Conservation (phyloP, 192 early-diverging fungal species). For the Podochytrium sp. region DNA sequence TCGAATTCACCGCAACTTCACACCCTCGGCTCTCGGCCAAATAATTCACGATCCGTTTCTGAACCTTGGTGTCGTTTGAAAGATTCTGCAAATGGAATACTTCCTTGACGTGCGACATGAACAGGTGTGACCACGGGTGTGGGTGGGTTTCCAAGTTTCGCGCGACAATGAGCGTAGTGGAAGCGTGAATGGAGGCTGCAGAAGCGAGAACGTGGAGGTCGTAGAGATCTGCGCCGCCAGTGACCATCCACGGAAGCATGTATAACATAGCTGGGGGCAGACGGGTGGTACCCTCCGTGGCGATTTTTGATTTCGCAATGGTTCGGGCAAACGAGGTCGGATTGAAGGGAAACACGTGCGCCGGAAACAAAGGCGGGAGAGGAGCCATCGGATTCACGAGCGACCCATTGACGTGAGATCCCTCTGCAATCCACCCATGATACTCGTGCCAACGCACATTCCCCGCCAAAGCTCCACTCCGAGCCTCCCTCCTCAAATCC, state of each 20-base stretch:
- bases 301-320: neutral
- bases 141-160: slow-evolving; percentile 13
- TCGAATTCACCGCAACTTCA: slow-evolving; percentile 11
- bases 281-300: neutral
- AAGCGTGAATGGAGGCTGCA: neutral
- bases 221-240: slow-evolving; percentile 44
- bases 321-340: neutral
- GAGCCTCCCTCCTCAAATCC: neutral
- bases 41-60: slow-evolving; percentile 32
- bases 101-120: slow-evolving; percentile 23
- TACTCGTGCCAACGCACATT: neutral
- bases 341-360: slow-evolving; percentile 31
- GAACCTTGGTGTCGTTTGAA: slow-evolving; percentile 31
- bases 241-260: slow-evolving; percentile 46
- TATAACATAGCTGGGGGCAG: slow-evolving; percentile 27
- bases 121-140: slow-evolving; percentile 36
- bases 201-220: slow-evolving; percentile 30
- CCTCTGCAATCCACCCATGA: neutral
- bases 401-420: neutral
- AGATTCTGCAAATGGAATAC: slow-evolving; percentile 37
- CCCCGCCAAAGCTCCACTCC: too few relatives aligned
- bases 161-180: slow-evolving; percentile 10
- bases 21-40: slow-evolving; percentile 19
- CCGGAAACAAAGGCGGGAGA: neutral
- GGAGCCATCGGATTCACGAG: neutral